Percentiles rank a stretch among this genome's conserved stretches.
phyloP scores from a whole-genome alignment of 495 filamentous ascomycete species.

The Penicillium pancosmium region DNA sequence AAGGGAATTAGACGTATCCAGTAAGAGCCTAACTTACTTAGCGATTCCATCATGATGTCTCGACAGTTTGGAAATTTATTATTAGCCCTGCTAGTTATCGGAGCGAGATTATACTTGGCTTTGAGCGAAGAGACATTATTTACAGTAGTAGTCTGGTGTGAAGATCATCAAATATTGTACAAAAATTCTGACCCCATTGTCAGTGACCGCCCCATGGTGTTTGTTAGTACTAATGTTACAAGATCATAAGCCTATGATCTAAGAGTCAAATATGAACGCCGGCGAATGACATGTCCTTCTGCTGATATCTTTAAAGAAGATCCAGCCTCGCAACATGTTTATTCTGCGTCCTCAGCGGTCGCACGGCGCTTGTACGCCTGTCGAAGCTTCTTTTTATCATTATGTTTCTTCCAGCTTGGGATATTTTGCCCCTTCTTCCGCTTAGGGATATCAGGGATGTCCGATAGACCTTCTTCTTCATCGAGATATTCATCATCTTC shows the following conservation, averaged over 20 bases:
- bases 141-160: conserved; percentile 21
- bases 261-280: conserved; percentile 14
- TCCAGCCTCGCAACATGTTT: neutral
- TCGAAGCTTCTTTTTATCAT: conserved; percentile 46
- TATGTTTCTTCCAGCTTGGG: conserved; percentile 51
- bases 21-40: too few relatives aligned
- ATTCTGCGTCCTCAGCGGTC: conserved; percentile 27
- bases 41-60: too few relatives aligned
- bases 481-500: conserved; percentile 25
- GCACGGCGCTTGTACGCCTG: conserved; percentile 43
- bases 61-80: too few relatives aligned
- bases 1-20: too few relatives aligned
- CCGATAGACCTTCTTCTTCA: conserved; percentile 19
- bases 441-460: conserved; percentile 21
- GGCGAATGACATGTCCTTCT: conserved; percentile 4
- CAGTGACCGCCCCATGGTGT: conserved; percentile 10
- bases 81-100: neutral
- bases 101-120: neutral
- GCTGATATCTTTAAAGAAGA: neutral
- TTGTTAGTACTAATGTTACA: conserved; percentile 1
- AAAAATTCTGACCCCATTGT: conserved; percentile 16
- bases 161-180: conserved; percentile 27
- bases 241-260: neutral
- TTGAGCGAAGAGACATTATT: conserved; percentile 27
- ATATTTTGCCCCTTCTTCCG: conserved; percentile 46